A percentile compares a stretch with the other conserved stretches of the same genome.
These are phyloP conservation scores for Ophiostoma perfectum DNA, from an alignment of 2,329 filamentous ascomycete species.

Conservation along the genomic window DNA sequence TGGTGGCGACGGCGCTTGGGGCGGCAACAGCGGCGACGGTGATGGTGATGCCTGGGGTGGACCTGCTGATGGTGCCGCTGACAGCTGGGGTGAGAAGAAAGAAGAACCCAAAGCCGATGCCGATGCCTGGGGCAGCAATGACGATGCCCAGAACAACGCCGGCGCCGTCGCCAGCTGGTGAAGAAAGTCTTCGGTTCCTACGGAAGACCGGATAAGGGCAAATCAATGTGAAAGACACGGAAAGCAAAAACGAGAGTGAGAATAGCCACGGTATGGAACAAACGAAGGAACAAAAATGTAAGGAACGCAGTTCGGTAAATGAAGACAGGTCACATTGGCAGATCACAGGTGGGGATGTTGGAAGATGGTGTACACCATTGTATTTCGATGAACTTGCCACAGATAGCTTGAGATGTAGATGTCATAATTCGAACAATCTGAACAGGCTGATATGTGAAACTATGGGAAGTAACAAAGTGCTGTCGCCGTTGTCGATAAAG, in stretches of 20 bases:
- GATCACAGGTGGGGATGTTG: background rate
- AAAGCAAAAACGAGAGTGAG: background rate
- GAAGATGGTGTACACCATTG: background rate
- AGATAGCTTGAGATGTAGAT: background rate
- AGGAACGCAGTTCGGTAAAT: background rate
- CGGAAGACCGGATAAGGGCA: too few relatives aligned
- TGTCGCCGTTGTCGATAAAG: background rate
- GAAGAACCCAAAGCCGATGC: background rate
- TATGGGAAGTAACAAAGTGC: too few relatives aligned
- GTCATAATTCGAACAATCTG: background rate
- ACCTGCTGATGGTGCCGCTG: background rate
- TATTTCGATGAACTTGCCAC: slow-evolving; percentile 8
- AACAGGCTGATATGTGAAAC: too few relatives aligned
- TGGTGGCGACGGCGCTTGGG: slow-evolving; percentile 27
- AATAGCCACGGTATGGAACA: background rate
- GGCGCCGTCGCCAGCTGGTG: background rate
- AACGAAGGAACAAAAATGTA: background rate
- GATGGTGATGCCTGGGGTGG: slow-evolving; percentile 17
- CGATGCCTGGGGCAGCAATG: slow-evolving; percentile 2
- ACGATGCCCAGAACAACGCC: background rate
- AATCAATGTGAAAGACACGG: too few relatives aligned
- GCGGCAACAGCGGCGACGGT: slow-evolving; percentile 27
- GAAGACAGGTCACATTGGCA: background rate
- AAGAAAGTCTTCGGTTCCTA: background rate
- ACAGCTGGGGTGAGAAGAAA: slow-evolving; percentile 5